phyloP scores from a whole-genome alignment of 306 rosid species.

The Fragaria nilgerrensis region DNA sequence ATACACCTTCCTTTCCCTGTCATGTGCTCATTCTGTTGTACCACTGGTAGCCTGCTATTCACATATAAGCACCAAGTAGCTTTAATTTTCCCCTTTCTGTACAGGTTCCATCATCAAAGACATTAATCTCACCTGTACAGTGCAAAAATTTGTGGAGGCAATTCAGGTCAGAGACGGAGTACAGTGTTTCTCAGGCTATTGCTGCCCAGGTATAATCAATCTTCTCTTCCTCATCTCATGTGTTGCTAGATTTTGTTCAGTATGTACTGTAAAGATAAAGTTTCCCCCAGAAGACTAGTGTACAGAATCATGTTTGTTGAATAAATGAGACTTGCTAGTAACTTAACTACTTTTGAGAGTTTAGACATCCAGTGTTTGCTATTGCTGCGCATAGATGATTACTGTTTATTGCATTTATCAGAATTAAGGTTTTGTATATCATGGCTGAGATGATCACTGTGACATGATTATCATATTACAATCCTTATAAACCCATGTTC shows the following conservation, averaged over 20 bases:
- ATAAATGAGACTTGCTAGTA: background rate
- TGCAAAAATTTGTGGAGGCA: conserved; percentile 98
- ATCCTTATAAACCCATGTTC: background rate
- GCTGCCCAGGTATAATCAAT: conserved; percentile 75
- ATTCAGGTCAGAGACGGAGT: conserved; percentile 89
- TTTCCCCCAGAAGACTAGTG: background rate
- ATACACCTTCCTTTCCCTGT: background rate
- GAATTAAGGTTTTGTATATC: background rate
- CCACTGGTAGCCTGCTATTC: conserved; percentile 6
- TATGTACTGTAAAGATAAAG: background rate
- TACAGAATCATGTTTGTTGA: background rate
- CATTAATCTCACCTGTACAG: conserved; percentile 92
- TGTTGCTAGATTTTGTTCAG: background rate
- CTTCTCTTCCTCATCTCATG: background rate
- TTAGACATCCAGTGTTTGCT: conserved; percentile 1
- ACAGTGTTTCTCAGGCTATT: conserved; percentile 93
- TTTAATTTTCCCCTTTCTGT: conserved; percentile 2
- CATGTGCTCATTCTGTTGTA: conserved; percentile 16
- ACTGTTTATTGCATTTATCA: background rate
- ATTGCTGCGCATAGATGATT: background rate
- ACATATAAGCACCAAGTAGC: conserved; percentile 15
- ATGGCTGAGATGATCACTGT: background rate
- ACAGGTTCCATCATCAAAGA: conserved; percentile 71
- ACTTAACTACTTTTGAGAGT: background rate
- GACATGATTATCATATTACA: background rate